phyloP scores from a whole-genome alignment of 2,329 filamentous ascomycete genomes.

The Botryotinia globosa region DNA sequence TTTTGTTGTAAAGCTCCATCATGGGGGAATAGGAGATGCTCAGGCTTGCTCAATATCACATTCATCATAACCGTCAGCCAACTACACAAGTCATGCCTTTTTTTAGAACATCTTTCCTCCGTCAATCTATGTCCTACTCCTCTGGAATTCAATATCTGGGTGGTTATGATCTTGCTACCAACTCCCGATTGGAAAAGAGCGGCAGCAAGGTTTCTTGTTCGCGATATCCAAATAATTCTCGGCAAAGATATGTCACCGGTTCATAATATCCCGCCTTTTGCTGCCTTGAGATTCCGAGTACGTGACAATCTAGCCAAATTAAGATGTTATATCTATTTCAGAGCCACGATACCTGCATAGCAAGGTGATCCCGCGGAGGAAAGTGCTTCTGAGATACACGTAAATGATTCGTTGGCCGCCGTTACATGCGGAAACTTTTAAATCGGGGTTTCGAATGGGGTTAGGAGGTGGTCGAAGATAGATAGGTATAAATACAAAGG shows the following conservation, averaged over 20 bases:
- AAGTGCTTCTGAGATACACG: neutral
- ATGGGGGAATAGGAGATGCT: no score
- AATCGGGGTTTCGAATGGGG: no score
- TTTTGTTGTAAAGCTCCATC: neutral
- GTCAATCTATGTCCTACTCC: neutral
- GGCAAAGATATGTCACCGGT: rapidly evolving
- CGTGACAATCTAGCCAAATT: neutral
- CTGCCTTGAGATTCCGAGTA: neutral
- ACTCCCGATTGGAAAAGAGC: neutral
- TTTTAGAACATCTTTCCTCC: no score
- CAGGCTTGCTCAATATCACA: no score
- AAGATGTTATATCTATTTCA: neutral
- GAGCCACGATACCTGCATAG: neutral
- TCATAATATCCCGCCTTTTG: neutral
- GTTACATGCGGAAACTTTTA: neutral
- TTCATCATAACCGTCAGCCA: no score
- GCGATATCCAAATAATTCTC: neutral
- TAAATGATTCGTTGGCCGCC: neutral
- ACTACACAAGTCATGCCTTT: no score
- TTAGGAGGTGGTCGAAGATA: neutral
- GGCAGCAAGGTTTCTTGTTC: neutral
- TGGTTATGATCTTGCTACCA: neutral
- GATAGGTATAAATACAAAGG: neutral
- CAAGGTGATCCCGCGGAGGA: neutral
- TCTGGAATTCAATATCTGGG: neutral